phyloP scores from a whole-genome alignment of 768 basidiomycete genomes.

The Collybiopsis confluens region DNA sequence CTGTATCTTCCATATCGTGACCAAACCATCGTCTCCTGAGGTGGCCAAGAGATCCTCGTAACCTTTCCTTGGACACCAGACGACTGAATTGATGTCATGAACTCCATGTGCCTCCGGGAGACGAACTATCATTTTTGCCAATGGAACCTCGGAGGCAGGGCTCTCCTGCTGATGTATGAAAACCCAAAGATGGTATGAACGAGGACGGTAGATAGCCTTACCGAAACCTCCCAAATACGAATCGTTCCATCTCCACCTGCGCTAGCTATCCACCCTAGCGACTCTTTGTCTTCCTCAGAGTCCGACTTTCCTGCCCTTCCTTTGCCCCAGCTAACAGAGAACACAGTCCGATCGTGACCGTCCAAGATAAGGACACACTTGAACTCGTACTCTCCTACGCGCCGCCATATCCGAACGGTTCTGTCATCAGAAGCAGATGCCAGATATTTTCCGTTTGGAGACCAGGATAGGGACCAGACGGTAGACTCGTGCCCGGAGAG shows the following conservation, averaged over 20 bases:
- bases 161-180: constrained; percentile 20
- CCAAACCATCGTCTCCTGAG: constrained; percentile 80
- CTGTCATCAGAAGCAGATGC: constrained; percentile 85
- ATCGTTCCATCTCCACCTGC: constrained; percentile 84
- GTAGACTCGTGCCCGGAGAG: constrained; percentile 81
- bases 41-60: constrained; percentile 69
- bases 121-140: constrained; percentile 50
- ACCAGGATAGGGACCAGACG: constrained; percentile 87
- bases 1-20: constrained; percentile 71
- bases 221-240: constrained; percentile 74
- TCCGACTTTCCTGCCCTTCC: constrained; percentile 31
- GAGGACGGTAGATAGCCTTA: constrained; percentile 24
- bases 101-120: constrained; percentile 72
- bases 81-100: constrained; percentile 78
- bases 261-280: constrained; percentile 80
- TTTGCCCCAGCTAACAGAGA: constrained; percentile 79
- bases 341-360: constrained; percentile 74
- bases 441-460: constrained; percentile 73
- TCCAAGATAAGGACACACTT: constrained; percentile 54
- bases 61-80: constrained; percentile 75
- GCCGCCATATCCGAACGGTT: constrained; percentile 82
- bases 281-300: constrained; percentile 21
- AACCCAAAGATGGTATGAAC: not conserved
- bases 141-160: constrained; percentile 16
- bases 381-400: constrained; percentile 58